Evolutionary conservation across 2,329 filamentous ascomycete genomes (phyloP), one percentile per base, ranked within the genome.

Genomic region (Botrytis fabae): DNA sequence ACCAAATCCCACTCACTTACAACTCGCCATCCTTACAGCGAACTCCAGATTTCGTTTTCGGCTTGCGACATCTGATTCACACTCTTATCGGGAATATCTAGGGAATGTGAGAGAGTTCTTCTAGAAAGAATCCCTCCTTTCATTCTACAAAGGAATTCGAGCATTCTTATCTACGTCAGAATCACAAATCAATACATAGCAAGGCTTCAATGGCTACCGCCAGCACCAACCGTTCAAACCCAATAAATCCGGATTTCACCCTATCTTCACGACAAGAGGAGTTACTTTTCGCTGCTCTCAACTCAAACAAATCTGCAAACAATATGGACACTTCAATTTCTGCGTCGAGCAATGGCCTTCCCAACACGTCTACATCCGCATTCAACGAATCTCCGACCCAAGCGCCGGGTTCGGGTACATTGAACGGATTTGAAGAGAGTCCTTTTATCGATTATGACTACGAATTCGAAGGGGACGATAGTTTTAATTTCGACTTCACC

Each of bases 371-470:
- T 73, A 83, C 88, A 69, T 80, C 81, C 71, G 82, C 87, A 69
- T 81, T 88, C 75, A 85, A 86, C 74, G 83, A 83, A 70, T 88
- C 87, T 18, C 85, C 86, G 25, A 77, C 81, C 64, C 77, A 84
- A 73, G 80, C 82, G 73, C 82, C 83, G 25, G 84, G 83, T 59
- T 83, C 84, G 2, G 84, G 85, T 48, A 82, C 82, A 40, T 81
- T 89, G 63, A 80, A 78, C 72, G 87, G 85, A 75, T 87, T 89
- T 62, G 89, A 94, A 46, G 92, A 94, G 66, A 96, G 92, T 76
- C 94, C 95, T 0, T 95, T 91, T 79, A 86, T 97, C 73, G 94
- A 97, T 80, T 96, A 94, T 78, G 90, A 92, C 77, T 91, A 92
- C 76, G 91, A 93, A 64, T 90, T 94, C 73, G 93, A 95, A 74